A percentile compares a stretch with the other conserved stretches of the same genome.
phyloP scores from a whole-genome alignment of 169 alveolate genomes.

The Theileria luwenshuni region DNA sequence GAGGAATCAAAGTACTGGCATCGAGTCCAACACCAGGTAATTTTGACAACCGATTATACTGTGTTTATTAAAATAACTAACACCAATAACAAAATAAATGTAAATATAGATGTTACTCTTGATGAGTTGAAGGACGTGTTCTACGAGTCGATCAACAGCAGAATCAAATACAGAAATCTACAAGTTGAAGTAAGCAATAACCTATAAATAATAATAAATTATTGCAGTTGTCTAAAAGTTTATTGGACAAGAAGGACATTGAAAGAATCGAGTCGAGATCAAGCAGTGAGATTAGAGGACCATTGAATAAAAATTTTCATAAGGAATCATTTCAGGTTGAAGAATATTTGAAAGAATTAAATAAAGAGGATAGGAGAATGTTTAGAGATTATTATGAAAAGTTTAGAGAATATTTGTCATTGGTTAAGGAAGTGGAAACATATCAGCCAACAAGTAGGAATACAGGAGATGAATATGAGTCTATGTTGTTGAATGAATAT shows the following conservation, averaged over 20 bases:
- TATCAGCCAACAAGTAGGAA: not conserved
- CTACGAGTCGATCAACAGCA: constrained; percentile 23
- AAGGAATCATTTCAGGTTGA: not conserved
- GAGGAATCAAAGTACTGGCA: constrained; percentile 15
- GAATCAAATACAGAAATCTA: constrained; percentile 26
- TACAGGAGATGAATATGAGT: constrained; percentile 24
- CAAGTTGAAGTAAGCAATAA: constrained; percentile 28
- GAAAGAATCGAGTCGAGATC: constrained; percentile 1
- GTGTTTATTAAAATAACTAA: too few species aligned
- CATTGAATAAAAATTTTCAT: constrained; percentile 13
- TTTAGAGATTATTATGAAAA: not conserved
- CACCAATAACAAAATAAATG: constrained; percentile 69
- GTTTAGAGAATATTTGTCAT: constrained; percentile 7
- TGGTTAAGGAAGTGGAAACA: not conserved
- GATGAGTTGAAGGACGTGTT: constrained; percentile 66
- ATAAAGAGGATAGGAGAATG: not conserved
- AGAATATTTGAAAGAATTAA: not conserved
- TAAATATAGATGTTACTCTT: constrained; percentile 66
- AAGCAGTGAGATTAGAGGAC: not conserved
- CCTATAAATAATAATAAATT: not conserved
- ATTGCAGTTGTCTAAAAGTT: not conserved
- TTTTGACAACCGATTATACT: too few species aligned
- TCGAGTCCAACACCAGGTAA: constrained; percentile 45
- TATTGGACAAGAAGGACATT: constrained; percentile 6
- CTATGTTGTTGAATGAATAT: constrained; percentile 23